phyloP scores from a whole-genome alignment of 805 yeast genomes.

The Lachancea thermotolerans region DNA sequence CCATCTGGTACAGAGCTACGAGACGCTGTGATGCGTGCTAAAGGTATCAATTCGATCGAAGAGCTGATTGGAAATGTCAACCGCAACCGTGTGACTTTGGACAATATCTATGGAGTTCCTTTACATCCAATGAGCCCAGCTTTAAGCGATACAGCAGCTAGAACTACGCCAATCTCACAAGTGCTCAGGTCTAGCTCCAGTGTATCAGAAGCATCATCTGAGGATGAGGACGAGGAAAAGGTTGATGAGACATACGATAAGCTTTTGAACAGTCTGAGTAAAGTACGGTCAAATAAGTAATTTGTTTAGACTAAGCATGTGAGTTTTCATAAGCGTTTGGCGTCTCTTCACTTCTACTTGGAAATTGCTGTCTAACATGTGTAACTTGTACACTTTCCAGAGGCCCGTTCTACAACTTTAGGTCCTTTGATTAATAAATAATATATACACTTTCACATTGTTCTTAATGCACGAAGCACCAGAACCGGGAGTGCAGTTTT shows the following conservation, averaged over 20 bases:
- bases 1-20: slow-evolving; percentile 44
- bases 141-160: background rate
- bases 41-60: slow-evolving; percentile 63
- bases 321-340: background rate
- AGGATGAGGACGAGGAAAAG: slow-evolving; percentile 28
- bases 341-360: too few species aligned
- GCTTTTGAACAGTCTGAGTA: slow-evolving; percentile 57
- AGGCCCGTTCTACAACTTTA: too few species aligned
- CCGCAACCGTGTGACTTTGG: slow-evolving; percentile 44
- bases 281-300: slow-evolving; percentile 49
- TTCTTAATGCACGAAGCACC: too few species aligned
- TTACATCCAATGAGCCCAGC: slow-evolving; percentile 9
- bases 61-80: slow-evolving; percentile 63
- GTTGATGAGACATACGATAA: slow-evolving; percentile 74
- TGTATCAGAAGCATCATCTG: slow-evolving; percentile 6
- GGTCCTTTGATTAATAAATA: too few species aligned
- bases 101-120: slow-evolving; percentile 39
- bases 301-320: background rate
- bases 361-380: too few species aligned
- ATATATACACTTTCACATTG: too few species aligned
- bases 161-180: background rate
- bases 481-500: too few species aligned
- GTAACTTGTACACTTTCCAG: too few species aligned
- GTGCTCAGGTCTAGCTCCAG: background rate
- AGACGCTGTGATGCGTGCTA: slow-evolving; percentile 59